These are phyloP conservation scores for Neocucurbitaria cava DNA, from an alignment of 2,329 filamentous ascomycete species.

Conservation along the genomic window DNA sequence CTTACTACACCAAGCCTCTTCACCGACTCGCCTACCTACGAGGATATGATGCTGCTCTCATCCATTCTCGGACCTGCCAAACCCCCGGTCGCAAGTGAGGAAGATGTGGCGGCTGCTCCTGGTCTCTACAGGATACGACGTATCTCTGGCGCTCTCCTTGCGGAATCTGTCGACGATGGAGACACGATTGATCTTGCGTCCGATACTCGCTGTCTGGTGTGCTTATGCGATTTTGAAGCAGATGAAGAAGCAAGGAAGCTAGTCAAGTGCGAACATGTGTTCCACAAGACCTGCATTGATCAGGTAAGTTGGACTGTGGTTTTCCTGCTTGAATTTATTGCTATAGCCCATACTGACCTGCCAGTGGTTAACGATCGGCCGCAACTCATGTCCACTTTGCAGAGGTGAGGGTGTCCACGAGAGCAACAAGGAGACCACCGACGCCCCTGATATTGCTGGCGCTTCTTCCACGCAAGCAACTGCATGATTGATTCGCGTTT, in stretches of 20 bases:
- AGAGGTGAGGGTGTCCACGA: slow-evolving; percentile 65
- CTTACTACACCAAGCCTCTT: slow-evolving; percentile 74
- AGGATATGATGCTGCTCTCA: slow-evolving; percentile 74
- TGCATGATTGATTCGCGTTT: slow-evolving; percentile 1
- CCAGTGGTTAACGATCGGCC: slow-evolving; percentile 72
- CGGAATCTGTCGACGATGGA: slow-evolving; percentile 53
- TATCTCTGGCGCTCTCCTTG: slow-evolving; percentile 51
- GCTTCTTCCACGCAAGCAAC: slow-evolving; percentile 11
- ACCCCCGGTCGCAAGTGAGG: slow-evolving; percentile 70
- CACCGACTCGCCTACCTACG: slow-evolving; percentile 74
- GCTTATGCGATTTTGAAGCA: slow-evolving; percentile 69
- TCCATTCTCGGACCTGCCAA: slow-evolving; percentile 72
- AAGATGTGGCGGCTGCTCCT: slow-evolving; percentile 68
- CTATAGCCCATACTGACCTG: slow-evolving; percentile 14
- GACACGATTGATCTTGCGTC: slow-evolving; percentile 36
- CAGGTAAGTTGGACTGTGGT: slow-evolving; percentile 60
- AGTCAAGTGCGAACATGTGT: slow-evolving; percentile 69
- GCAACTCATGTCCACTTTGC: slow-evolving; percentile 69
- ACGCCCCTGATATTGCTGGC: slow-evolving; percentile 17
- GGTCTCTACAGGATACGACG: slow-evolving; percentile 63
- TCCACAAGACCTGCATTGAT: slow-evolving; percentile 73
- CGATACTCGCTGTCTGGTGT: slow-evolving; percentile 68
- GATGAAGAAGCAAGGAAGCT: slow-evolving; percentile 68
- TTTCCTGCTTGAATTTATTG: neutral
- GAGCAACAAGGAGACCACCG: slow-evolving; percentile 31